Base-by-base conservation (phyloP, 2,329 filamentous ascomycete genomes). In the Neonectria magnoliae region DNA sequence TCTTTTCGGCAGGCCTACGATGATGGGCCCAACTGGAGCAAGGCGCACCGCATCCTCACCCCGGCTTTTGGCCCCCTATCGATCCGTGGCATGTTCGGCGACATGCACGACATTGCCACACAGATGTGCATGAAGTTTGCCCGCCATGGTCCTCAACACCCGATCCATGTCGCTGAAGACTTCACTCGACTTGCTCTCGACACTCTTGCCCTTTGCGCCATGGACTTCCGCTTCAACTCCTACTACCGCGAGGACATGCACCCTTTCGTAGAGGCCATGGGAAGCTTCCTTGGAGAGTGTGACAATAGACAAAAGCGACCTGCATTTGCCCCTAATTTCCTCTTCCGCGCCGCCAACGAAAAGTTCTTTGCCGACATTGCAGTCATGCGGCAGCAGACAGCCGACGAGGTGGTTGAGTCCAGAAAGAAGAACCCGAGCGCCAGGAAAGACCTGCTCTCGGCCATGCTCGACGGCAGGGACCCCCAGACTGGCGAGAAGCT, bases 181-280 rank as follows among this genome's bases (percentile, higher is more conserved):
- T 92, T 92, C 67, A 92, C 91, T 2, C 85, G 91, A n/a, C 80
- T 93, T 33, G 88, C 91, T 0, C 83, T 94, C 2, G 91, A 94
- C 74, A 91, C 90, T 0, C 84, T 94, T 9, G 90, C 89, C 1
- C 83, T 94, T 3, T 91, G 90, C 75, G 82, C 87, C n/a, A 91
- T 92, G 88, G 86, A 87, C 41, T 90, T 84, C 64, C 88, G 91
- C 18, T 93, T 93, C 83, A 93, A 93, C 78, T 90, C 87, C 1
- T 93, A 90, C 77, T 94, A 93, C 73, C 83, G 83, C 29, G 86
- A 91, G 14, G 82, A 88, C 9, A 80, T 91, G 75, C 91, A 94
- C 68, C 90, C 91, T 0, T 93, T 94, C 70, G 83, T 93, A 42
- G 76, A 83, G 48, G 86, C 89, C 36, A 93, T 93, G 91, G 82